Base-by-base conservation (phyloP, 140 eudicot genomes). In the Ambrosia hybrid region DNA sequence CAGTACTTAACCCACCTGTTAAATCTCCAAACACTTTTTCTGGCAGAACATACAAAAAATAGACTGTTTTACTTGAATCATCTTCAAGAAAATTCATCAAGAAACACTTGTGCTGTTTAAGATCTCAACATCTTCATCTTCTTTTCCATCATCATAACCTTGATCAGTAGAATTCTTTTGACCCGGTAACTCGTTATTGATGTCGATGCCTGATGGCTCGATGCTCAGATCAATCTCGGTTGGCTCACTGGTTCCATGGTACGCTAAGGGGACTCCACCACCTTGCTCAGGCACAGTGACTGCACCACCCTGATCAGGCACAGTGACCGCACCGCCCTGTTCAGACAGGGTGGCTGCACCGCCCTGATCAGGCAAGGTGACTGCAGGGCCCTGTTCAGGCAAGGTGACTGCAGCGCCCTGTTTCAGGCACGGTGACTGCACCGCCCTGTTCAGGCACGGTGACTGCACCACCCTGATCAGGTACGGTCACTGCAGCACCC, bases 181-280 rank as follows among this genome's bases (percentile, higher is more conserved):
- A 70, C 86, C 81, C 34, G 77, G 52, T 62, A 84, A 58, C 58
- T 58, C 79, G 69, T 78, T 79, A 34, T 68, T 79, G n/a, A 13
- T 79, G 17, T 71, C 77, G 13, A 9, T 51, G 52, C 85, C 67
- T 11, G 82, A 36, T 3, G 88, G 83, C 38, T 83, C 95, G 39
- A 76, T 12, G 30, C 83, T 86, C 80, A 82, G 71, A 73, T 87
- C 96, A 41, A 88, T 68, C 65, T 87, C 89, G 53, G 63, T 57
- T 73, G 78, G 88, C 55, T 82, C 97, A 15, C 55, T 69, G 46
- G 70, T 66, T 46, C 78, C 96, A 51, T 74, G 73, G 73, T 53
- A 78, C 68, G 94, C 90, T 74, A 86, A 81, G 26, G 83, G 81
- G 38, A 82, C 95, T 4, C 70, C 71, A 26, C 90, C 91, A 15